Conservation (phyloP, 2,329 filamentous ascomycete species). For the Onygenales sp. region DNA sequence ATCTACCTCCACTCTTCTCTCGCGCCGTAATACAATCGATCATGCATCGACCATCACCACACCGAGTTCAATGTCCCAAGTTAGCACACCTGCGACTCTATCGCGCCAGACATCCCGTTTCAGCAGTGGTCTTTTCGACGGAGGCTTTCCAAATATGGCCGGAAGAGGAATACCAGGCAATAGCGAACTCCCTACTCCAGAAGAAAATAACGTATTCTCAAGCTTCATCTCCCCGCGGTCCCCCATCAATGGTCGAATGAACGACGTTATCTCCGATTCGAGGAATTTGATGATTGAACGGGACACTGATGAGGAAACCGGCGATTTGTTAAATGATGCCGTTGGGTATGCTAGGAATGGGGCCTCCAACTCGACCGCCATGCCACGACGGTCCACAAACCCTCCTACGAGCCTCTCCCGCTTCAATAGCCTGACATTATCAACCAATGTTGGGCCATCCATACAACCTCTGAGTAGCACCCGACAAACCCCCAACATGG, state of each 20-base stretch:
- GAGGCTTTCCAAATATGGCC: conserved; percentile 51
- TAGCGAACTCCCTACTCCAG: conserved; percentile 44
- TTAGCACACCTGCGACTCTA: conserved; percentile 22
- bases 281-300: conserved; percentile 57
- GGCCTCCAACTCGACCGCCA: conserved; percentile 31
- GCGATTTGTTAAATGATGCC: conserved; percentile 52
- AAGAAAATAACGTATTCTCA: conserved; percentile 41
- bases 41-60: conserved; percentile 21
- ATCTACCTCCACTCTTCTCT: conserved; percentile 19
- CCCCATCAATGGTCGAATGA: conserved; percentile 45
- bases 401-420: conserved; percentile 61
- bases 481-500: conserved; percentile 38
- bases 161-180: conserved; percentile 38
- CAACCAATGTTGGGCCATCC: conserved; percentile 52
- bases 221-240: conserved; percentile 54
- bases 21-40: conserved; percentile 47
- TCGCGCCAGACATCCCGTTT: conserved; percentile 45
- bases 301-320: conserved; percentile 55
- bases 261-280: conserved; percentile 42
- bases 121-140: conserved; percentile 36
- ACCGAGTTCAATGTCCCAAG: conserved; percentile 9
- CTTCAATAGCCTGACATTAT: conserved; percentile 62
- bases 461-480: conserved; percentile 45
- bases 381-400: conserved; percentile 57
- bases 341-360: conserved; percentile 63